phyloP scores from a whole-genome alignment of 768 basidiomycete species.

The Cystobasidium onofrii region DNA sequence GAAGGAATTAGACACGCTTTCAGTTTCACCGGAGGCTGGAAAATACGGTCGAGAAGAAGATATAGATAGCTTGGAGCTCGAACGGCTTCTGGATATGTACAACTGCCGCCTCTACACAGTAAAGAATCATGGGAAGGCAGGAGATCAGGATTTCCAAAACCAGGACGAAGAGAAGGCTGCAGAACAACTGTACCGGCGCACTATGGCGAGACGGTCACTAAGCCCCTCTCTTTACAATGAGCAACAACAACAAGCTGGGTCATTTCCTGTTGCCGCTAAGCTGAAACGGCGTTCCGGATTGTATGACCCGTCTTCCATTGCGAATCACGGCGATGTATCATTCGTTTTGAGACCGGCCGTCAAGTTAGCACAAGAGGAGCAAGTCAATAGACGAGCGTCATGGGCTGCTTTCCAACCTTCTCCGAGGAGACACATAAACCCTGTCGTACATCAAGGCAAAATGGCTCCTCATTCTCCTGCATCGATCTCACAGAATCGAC shows the following conservation, averaged over 20 bases:
- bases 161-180: neutral
- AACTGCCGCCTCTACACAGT: neutral
- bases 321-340: neutral
- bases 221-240: neutral
- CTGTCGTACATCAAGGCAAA: neutral
- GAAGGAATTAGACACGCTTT: neutral
- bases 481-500: neutral
- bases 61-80: neutral
- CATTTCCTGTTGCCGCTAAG: neutral
- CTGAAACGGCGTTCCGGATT: neutral
- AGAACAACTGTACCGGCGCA: neutral
- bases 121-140: neutral
- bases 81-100: neutral
- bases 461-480: neutral
- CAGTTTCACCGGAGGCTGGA: neutral
- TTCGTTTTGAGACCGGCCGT: neutral
- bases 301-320: neutral
- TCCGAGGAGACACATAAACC: neutral
- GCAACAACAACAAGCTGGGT: neutral
- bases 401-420: neutral
- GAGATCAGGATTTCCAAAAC: neutral
- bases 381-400: neutral
- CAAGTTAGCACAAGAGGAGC: neutral
- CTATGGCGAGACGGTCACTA: neutral
- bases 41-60: neutral